Percentiles rank a stretch among this genome's conserved stretches.
Conservation (phyloP, 2,329 filamentous ascomycete species). For the Diaporthe destruens region DNA sequence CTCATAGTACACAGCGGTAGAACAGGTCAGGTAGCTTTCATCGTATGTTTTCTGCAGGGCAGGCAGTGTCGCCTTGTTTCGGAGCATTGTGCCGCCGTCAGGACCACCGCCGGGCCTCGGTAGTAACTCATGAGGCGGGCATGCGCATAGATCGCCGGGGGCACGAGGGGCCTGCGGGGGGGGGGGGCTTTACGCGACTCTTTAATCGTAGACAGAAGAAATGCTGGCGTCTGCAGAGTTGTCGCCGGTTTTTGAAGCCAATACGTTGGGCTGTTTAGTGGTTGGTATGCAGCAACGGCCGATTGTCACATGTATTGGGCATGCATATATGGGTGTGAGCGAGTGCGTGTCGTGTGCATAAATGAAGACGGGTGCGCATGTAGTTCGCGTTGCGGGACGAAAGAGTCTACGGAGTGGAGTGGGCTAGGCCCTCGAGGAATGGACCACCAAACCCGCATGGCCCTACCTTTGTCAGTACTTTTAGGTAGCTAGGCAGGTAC, state of each 20-base stretch:
- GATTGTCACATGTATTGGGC: not conserved
- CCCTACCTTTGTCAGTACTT: not conserved
- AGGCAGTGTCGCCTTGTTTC: constrained; percentile 67
- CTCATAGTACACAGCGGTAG: constrained; percentile 96
- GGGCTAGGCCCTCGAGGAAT: constrained; percentile 3
- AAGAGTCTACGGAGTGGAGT: constrained; percentile 30
- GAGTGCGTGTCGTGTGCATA: constrained; percentile 13
- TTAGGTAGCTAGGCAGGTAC: not conserved
- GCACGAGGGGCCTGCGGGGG: not conserved
- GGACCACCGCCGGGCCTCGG: constrained; percentile 35
- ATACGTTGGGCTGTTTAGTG: no score
- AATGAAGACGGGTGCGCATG: constrained; percentile 21
- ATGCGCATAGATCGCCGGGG: constrained; percentile 16
- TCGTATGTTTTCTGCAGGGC: constrained; percentile 97
- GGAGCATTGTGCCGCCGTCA: constrained; percentile 60
- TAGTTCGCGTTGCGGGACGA: constrained; percentile 31
- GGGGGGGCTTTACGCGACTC: constrained; percentile 4
- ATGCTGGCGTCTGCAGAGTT: not conserved
- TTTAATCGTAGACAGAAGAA: not conserved
- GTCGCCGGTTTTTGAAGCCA: not conserved
- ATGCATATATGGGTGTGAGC: not conserved
- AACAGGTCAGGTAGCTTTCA: constrained; percentile 94
- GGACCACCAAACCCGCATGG: constrained; percentile 22
- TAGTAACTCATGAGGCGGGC: constrained; percentile 31
- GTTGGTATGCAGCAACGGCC: not conserved